Conservation (phyloP, 345 rosid species). For the Laguncularia racemosa region DNA sequence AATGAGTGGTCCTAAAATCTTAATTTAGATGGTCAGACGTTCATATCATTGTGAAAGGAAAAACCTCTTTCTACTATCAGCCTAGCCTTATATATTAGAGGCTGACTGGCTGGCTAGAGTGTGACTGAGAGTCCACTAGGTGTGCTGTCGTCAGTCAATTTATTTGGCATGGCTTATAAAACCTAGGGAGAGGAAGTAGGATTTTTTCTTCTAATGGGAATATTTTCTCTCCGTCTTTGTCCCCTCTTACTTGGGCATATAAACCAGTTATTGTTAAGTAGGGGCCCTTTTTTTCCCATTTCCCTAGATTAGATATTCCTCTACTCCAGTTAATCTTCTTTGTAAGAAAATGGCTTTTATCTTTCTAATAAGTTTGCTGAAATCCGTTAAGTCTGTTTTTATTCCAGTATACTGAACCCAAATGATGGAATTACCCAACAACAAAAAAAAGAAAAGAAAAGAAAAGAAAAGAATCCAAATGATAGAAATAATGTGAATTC, state of each 20-base stretch:
- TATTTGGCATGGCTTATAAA: not conserved
- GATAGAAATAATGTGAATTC: too few relatives aligned
- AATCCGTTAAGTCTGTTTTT: too few relatives aligned
- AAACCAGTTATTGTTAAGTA: not conserved
- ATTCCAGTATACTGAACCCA: too few relatives aligned
- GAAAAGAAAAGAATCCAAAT: too few relatives aligned
- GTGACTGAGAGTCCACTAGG: conserved; percentile 9
- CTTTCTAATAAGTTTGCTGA: too few relatives aligned
- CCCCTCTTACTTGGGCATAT: conserved; percentile 1
- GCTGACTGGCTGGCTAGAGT: conserved; percentile 15
- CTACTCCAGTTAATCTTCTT: too few relatives aligned
- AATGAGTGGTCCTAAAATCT: too few relatives aligned
- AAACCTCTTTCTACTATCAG: conserved; percentile 15
- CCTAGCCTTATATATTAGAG: conserved; percentile 15
- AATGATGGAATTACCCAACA: too few relatives aligned
- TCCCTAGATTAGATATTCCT: too few relatives aligned
- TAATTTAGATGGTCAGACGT: not conserved
- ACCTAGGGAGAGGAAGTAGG: conserved; percentile 1
- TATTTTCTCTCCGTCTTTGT: not conserved
- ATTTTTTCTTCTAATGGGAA: conserved; percentile 1
- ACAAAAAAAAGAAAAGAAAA: too few relatives aligned
- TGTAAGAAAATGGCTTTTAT: too few relatives aligned
- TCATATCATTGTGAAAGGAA: conserved; percentile 6
- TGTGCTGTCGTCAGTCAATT: conserved; percentile 7
- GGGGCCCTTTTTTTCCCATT: not conserved